phyloP scores from a whole-genome alignment of 106 monocot genomes.

The Phalaenopsis equestris region DNA sequence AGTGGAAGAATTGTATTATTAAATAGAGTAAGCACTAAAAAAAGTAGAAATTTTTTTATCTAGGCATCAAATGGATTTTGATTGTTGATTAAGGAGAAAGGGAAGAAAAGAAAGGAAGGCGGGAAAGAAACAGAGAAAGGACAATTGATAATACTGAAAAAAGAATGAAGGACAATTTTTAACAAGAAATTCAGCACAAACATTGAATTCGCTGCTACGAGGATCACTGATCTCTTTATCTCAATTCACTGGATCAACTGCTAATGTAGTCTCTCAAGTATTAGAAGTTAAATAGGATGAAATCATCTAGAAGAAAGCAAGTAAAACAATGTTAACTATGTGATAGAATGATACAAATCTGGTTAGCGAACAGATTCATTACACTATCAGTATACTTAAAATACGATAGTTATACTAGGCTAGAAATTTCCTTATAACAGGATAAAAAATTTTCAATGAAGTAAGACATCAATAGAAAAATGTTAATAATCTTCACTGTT shows the following conservation, averaged over 20 bases:
- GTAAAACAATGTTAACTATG: not conserved
- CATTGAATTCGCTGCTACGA: not conserved
- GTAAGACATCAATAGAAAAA: not conserved
- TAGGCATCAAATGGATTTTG: not conserved
- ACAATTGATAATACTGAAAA: not conserved
- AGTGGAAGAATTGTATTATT: not conserved
- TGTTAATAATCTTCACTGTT: not conserved
- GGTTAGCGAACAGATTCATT: not conserved
- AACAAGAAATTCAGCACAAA: not conserved
- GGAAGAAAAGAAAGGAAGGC: not conserved
- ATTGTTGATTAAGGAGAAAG: not conserved
- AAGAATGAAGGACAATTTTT: not conserved
- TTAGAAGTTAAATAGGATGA: not conserved
- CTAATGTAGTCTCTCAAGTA: not conserved
- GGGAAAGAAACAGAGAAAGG: not conserved
- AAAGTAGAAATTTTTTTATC: not conserved
- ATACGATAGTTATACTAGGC: not conserved
- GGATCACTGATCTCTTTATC: not conserved
- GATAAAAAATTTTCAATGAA: not conserved
- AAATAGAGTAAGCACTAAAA: not conserved
- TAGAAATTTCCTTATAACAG: not conserved
- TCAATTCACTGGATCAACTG: not conserved
- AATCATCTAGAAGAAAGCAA: not conserved
- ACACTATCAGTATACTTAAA: not conserved
- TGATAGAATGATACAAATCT: no score